A percentile compares a stretch with the other conserved stretches of the same genome.
Evolutionary conservation across 441 rosid species (phyloP).

Genomic region (Erodium texanum): DNA sequence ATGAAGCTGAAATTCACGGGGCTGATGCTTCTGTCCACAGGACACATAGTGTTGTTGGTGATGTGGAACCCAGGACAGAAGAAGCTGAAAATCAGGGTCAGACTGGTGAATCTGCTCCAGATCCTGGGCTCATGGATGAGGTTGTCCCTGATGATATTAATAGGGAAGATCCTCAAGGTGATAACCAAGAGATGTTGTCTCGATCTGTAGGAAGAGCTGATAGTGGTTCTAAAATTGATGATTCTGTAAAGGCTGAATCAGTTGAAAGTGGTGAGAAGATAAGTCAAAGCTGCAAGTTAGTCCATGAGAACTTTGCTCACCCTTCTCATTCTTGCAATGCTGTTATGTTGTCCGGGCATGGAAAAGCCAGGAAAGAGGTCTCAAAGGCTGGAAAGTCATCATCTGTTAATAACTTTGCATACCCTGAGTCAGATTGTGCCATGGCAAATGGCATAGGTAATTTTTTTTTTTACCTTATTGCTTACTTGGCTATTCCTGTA

Average conservation of each 20-base stretch:
- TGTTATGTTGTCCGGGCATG: conserved; percentile 57
- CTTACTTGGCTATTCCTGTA: conserved; percentile 1
- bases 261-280: conserved; percentile 91
- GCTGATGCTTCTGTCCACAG: conserved; percentile 86
- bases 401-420: conserved; percentile 43
- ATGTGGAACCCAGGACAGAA: conserved; percentile 79
- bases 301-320: conserved; percentile 45
- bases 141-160: conserved; percentile 67
- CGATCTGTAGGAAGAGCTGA: conserved; percentile 80
- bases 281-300: conserved; percentile 49
- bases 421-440: conserved; percentile 44
- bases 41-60: conserved; percentile 84
- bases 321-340: conserved; percentile 98
- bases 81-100: conserved; percentile 95
- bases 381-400: conserved; percentile 65
- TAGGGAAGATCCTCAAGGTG: conserved; percentile 76
- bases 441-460: conserved; percentile 49
- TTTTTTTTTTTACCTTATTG: conserved; percentile 1
- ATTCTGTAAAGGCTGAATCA: conserved; percentile 83
- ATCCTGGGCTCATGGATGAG: conserved; percentile 81
- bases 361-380: conserved; percentile 59
- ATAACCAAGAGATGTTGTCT: conserved; percentile 87
- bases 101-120: conserved; percentile 95
- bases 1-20: conserved; percentile 98
- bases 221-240: conserved; percentile 87